Evolutionary conservation across 768 basidiomycete genomes (phyloP), one percentile per base, ranked within the genome.

Genomic region (Tylopilus balloui): DNA sequence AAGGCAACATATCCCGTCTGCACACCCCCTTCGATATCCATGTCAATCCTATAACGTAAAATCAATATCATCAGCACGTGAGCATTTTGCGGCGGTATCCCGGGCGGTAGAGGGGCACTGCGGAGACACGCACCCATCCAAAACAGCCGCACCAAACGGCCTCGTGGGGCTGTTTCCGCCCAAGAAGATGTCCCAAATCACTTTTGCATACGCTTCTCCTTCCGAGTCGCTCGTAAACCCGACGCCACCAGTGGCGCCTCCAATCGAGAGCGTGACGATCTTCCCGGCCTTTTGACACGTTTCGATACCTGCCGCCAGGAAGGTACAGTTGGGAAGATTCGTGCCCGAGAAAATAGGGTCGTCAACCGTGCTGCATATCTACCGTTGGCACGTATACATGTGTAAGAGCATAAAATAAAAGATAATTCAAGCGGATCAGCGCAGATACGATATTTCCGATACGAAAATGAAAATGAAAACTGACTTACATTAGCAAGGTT

Each of bases 81-180:
- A 57, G 45, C 34, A 25, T 27, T 19, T 14, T 31, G 5, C 15
- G 17, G 0, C 7, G 1, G 47, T 58, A 27, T 11, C 42, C 48
- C 40, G 32, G 57, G 47, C 48, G 20, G 58, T 52, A 13, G 1
- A 36, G n/a, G 4, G 17, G 12, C n/a, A n/a, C 7, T 23, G 21
- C 24, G 27, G 3, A 14, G 13, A 37, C 6, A 43, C 62, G 14
- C 36, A 86, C 85, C 87, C 87, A 56, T 88, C 86, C 21, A 89
- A 71, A 42, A 87, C 74, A 3, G 85, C 87, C 51, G 55, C 65
- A 21, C 87, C 87, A 56, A 89, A 89, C 0, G 86, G 87, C 50
- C 86, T 75, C 14, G 78, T 84, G 23, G 62, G 62, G 50, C 77
- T 79, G 1, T 70, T 71, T 15, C 84, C 84, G 9, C 85, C 86